Base-by-base conservation (phyloP, 805 yeast genomes). In the Nematodospora valgi region DNA sequence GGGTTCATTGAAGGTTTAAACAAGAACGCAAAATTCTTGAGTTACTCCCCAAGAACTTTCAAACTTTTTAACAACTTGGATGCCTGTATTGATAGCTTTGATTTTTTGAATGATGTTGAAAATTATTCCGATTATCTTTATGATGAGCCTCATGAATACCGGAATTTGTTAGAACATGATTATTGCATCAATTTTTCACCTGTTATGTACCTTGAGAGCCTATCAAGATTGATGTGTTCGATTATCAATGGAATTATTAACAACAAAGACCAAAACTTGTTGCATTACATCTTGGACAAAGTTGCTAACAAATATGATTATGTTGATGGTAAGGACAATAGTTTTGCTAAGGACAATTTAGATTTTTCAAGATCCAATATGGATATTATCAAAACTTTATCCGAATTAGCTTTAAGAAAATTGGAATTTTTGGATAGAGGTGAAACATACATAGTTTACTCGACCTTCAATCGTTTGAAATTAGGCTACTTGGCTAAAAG, bases 401-500 rank as follows among this genome's bases (percentile, higher is more conserved):
- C 70, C 6, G 51, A 52, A 6, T 51, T 58, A 31, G 72, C 66
- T 4, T 39, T 58, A 15, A 56, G 56, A 31, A 70, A 70, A 39
- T 54, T 72, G 52, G 67, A 60, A 23, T 56, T 66, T 16, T 58
- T 81, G 37, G 85, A 81, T 44, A 63, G 74, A 21, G 83, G 84
- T 20, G 74, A 74, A 21, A 62, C 72, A 4, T 78, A 70, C 51
- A 65, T 80, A 39, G 78, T 72, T 18, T 60, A 78, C 40, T 72
- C 77, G 0, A 70, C 78, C 4, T 58, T 58, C 23, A 61, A 64
- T 25, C 59, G 81, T 27, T 57, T 78, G 31, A 63, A 62, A 25
- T 53, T 72, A 16, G 81, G 82, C 0, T 71, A 75, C 44, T 49
- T 61, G 18, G 66, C 81, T n/a, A 80, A 81, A 51, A 59, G 76